Conservation (phyloP, 148 eudicot genomes). For the Rhododendron williamsianum region DNA sequence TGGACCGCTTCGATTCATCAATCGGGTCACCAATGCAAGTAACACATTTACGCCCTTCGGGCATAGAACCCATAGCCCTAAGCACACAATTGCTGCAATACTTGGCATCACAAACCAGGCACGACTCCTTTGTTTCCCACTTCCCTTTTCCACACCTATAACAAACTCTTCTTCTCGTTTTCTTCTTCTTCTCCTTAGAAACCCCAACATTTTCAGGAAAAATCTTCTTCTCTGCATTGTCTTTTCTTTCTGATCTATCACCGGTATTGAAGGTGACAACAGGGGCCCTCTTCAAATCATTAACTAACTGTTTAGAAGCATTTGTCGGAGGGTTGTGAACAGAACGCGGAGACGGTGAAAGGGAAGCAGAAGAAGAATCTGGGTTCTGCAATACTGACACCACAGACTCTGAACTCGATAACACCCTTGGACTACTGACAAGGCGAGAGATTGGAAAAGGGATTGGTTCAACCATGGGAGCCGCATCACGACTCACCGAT, state of each 20-base stretch:
- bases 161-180: constrained; percentile 56
- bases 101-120: constrained; percentile 81
- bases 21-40: constrained; percentile 85
- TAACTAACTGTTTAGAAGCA: constrained; percentile 20
- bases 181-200: constrained; percentile 59
- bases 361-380: constrained; percentile 63
- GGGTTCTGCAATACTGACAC: constrained; percentile 80
- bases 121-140: constrained; percentile 86
- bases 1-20: constrained; percentile 70
- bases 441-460: constrained; percentile 56
- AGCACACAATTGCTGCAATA: constrained; percentile 90
- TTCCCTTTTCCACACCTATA: constrained; percentile 85
- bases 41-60: constrained; percentile 97
- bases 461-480: constrained; percentile 61
- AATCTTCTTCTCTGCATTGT: constrained; percentile 32
- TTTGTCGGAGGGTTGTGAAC: constrained; percentile 23
- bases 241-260: constrained; percentile 54
- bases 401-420: constrained; percentile 73
- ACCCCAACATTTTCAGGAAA: constrained; percentile 62
- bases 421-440: constrained; percentile 59
- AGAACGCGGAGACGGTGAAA: constrained; percentile 68
- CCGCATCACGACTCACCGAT: constrained; percentile 26
- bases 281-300: constrained; percentile 59
- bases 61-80: constrained; percentile 99
- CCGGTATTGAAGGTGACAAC: constrained; percentile 74